Evolutionary conservation across 2,329 filamentous ascomycete species (phyloP), one percentile per base, ranked within the genome.

Genomic region (Neopestalotiopsis rosae): DNA sequence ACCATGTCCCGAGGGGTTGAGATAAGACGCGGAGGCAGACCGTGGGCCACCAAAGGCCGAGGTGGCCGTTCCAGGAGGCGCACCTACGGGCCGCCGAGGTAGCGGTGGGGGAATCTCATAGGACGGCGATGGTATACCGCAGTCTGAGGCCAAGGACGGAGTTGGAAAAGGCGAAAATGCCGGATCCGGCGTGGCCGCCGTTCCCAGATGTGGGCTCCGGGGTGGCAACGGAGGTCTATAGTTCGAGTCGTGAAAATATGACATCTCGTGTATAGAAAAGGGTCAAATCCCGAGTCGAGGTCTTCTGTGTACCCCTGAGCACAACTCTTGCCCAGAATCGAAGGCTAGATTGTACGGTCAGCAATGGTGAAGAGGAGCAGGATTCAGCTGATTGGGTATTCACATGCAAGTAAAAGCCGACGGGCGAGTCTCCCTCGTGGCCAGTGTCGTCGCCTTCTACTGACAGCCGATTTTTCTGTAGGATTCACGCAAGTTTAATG

Each of bases 191-290:
- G 66, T 32, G 17, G 66, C n/a, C n/a, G 40, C 65, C 12, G 10
- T 13, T 34, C 30, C 17, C 20, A 58, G 38, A 30, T 28, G 57
- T 10, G 66, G 66, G 28, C 58, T 63, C 42, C 66, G 59, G 34
- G 66, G 66, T 52, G 58, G 66, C 49, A 67, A 38, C 38, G 58
- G 66, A 56, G 66, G 66, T 42, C 45, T 62, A 38, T 62, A 62
- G 9, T 24, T 40, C 14, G 38, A 24, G 24, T 56, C 66, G 59
- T 63, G 57, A 32, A 52, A 38, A 38, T 38, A 40, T 7, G 66
- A 17, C 66, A 67, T 67, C 9, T 24, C 52, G 45, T 28, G 24
- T 34, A 32, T 6, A 10, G 20, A 13, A 12, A 34, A 62, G 12
- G 32, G 59, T 13, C 32, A 13, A 40, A 30, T 32, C 57, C 14